Conservation (phyloP, 257 asterid genomes). For the Petunia secreta region DNA sequence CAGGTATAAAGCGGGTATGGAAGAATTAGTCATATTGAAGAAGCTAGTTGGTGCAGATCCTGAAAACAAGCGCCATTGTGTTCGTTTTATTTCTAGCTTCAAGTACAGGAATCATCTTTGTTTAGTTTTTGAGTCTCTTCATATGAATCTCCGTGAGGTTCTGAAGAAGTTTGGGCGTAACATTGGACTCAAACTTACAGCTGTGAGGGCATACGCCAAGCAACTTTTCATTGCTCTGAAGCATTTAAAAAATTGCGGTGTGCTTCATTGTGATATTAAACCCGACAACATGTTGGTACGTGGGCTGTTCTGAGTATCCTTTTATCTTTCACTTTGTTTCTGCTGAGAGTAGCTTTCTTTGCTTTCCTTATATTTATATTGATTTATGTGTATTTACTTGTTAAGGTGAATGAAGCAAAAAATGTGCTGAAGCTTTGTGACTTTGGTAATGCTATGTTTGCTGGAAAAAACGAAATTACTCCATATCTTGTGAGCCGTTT, state of each 20-base stretch:
- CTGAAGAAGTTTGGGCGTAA: conserved; percentile 98
- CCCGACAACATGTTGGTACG: conserved; percentile 99
- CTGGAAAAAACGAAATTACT: conserved; percentile 96
- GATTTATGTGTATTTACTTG: conserved; percentile 29
- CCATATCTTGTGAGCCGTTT: conserved; percentile 99
- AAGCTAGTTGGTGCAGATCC: conserved; percentile 97
- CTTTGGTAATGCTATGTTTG: conserved; percentile 99
- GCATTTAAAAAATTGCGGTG: conserved; percentile 91
- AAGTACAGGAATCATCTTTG: conserved; percentile 98
- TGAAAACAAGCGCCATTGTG: conserved; percentile 94
- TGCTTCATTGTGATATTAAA: conserved; percentile 98
- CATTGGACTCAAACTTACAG: conserved; percentile 96
- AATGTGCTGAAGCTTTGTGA: conserved; percentile 93
- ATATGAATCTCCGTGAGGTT: conserved; percentile 99
- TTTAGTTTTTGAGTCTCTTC: conserved; percentile 99
- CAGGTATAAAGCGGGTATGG: conserved; percentile 99
- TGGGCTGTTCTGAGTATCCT: conserved; percentile 24
- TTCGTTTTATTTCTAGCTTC: conserved; percentile 90
- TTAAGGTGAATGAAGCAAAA: conserved; percentile 91
- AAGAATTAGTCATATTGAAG: conserved; percentile 84
- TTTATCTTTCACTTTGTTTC: not conserved
- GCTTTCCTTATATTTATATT: not conserved
- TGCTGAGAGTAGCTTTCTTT: not conserved
- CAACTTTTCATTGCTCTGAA: conserved; percentile 94
- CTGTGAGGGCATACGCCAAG: conserved; percentile 98